Evolutionary conservation across 1,139 yeast genomes (phyloP).

Genomic region (Hansenula sp.): DNA sequence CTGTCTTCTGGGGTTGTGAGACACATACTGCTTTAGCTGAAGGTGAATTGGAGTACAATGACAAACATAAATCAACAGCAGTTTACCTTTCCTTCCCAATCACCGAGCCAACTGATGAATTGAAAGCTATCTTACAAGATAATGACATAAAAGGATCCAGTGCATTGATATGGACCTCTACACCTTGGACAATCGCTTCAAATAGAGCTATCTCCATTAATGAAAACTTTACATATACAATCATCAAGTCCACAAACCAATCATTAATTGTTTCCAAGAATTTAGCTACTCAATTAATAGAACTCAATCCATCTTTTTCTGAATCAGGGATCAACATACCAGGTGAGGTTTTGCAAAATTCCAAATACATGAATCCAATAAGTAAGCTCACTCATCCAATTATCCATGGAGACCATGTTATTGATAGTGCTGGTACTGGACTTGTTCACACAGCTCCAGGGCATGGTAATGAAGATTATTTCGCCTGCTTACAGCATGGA

Average conservation of each 20-base stretch:
- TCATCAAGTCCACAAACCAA: conserved; percentile 31
- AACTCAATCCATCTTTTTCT: conserved; percentile 18
- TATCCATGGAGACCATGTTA: conserved; percentile 78
- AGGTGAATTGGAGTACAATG: conserved; percentile 87
- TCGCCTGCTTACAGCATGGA: conserved; percentile 55
- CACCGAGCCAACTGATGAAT: conserved; percentile 17
- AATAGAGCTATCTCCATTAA: conserved; percentile 81
- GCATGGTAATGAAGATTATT: conserved; percentile 92
- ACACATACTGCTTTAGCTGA: conserved; percentile 94
- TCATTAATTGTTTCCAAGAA: conserved; percentile 46
- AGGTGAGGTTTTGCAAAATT: conserved; percentile 45
- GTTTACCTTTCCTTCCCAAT: conserved; percentile 69
- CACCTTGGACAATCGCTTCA: conserved; percentile 96
- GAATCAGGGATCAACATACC: conserved; percentile 22
- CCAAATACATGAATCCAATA: conserved; percentile 56
- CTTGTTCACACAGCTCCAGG: conserved; percentile 97
- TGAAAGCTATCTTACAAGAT: conserved; percentile 8
- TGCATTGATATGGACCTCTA: conserved; percentile 86
- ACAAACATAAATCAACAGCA: conserved; percentile 66
- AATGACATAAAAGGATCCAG: conserved; percentile 16
- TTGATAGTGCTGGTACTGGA: conserved; percentile 84
- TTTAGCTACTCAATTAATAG: conserved; percentile 33
- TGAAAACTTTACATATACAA: conserved; percentile 51
- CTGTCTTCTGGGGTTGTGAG: conserved; percentile 97
- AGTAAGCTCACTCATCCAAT: conserved; percentile 50